Evolutionary conservation across 345 rosid genomes (phyloP), one percentile per base, ranked within the genome.

Genomic region (Psidium friedrichsthalianum): DNA sequence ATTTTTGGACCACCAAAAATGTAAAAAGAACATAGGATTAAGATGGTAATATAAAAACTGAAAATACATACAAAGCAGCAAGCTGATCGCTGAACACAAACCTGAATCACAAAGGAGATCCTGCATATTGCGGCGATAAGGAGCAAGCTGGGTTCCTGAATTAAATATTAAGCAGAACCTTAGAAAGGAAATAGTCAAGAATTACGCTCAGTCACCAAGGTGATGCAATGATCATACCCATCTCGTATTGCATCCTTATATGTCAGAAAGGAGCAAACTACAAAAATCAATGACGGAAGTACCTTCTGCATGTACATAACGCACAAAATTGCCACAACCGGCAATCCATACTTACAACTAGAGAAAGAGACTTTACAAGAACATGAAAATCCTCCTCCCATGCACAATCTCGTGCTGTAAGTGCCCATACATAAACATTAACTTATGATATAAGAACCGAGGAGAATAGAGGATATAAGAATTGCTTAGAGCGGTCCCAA

Each of bases 31-130:
- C 80, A 55, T 86, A 59, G 29, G 56, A 85, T 32, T 55, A 29
- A 51, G 57, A 55, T 53, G 44, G 44, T 29, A 52, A 25, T 25
- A 20, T 36, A 69, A 36, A 22, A 69, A 69, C 47, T 36, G 80
- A 69, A 69, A 69, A 69, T 69, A 82, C 25, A 52, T 16, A 82
- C 7, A 11, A 36, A 29, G 44, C 58, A 82, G 57, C 24, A 82
- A 40, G 24, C 36, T 58, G 80, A 86, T 86, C 40, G 9, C 47
- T 36, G 47, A 69, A 81, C 85, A 85, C 80, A 87, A 87, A 98
- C 99, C 98, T 86, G 99, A 96, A 89, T 98, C 99, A 87, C 99
- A 98, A 82, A 98, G 99, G 82, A 94, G 94, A 93, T 98, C 99
- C 92, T 96, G 98, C 95, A 98, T 89, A 91, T 98, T 98, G 90